Percentiles rank a stretch among this genome's conserved stretches.
These are phyloP conservation scores for Eleusine coracana DNA, from an alignment of 176 grass and related monocot species.

Conservation along the genomic window DNA sequence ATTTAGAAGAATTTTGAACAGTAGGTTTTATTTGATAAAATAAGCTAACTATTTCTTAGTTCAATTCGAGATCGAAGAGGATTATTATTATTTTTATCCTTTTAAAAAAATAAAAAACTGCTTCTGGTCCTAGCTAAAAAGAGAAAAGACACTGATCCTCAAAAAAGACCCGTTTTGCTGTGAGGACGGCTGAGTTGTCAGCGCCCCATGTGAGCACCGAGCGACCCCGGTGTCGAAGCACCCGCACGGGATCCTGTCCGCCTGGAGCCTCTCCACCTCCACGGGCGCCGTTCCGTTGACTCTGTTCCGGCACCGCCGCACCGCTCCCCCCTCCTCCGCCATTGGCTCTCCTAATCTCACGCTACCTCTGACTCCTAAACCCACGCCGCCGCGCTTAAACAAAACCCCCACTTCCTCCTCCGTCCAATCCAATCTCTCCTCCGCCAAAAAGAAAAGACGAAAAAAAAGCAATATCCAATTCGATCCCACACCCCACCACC, in stretches of 20 bases:
- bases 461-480: not conserved
- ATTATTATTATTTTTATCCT: too few relatives aligned
- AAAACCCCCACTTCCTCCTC: not conserved
- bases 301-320: not conserved
- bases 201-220: too few relatives aligned
- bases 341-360: not conserved
- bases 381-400: slow-evolving; percentile 4
- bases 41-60: too few relatives aligned
- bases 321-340: too few relatives aligned
- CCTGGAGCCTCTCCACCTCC: not conserved
- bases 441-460: not conserved
- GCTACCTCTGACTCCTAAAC: slow-evolving; percentile 22
- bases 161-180: too few relatives aligned
- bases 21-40: too few relatives aligned
- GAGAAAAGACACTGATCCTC: too few relatives aligned
- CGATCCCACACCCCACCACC: not conserved
- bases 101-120: too few relatives aligned
- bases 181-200: too few relatives aligned
- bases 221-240: not conserved
- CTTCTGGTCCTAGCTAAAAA: too few relatives aligned
- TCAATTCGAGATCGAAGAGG: too few relatives aligned
- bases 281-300: slow-evolving; percentile 39
- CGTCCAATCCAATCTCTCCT: not conserved
- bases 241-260: not conserved
- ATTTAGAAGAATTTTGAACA: too few relatives aligned